These are phyloP conservation scores for Eimeria sp. DNA, from an alignment of 169 alveolate species.

Conservation along the genomic window DNA sequence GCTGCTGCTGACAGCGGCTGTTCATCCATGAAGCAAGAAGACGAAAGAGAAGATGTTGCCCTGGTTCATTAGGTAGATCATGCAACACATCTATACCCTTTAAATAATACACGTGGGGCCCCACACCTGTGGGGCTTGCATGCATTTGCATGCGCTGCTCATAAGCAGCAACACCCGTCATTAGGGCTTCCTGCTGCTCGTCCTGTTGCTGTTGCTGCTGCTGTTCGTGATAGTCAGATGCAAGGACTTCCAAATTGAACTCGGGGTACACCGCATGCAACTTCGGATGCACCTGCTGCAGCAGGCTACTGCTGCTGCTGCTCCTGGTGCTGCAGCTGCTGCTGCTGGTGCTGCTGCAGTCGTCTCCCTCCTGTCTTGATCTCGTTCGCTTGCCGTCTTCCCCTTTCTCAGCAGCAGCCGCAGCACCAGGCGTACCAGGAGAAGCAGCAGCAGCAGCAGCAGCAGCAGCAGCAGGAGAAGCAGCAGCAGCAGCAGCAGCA, in stretches of 20 bases:
- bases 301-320: too few relatives aligned
- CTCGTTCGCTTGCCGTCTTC: neutral
- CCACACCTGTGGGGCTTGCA: neutral
- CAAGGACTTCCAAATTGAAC: neutral
- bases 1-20: too few relatives aligned
- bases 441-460: too few relatives aligned
- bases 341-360: neutral
- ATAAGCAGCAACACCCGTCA: neutral
- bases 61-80: neutral
- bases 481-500: too few relatives aligned
- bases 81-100: neutral
- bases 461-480: too few relatives aligned
- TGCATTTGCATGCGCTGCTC: neutral
- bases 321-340: neutral
- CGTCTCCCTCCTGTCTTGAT: neutral
- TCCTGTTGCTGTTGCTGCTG: neutral
- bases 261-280: constrained; percentile 1
- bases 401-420: neutral
- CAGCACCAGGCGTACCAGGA: neutral
- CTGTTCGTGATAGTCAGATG: neutral
- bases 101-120: neutral
- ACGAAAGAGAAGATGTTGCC: constrained; percentile 18
- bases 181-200: too few relatives aligned
- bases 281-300: neutral
- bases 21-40: neutral